These are phyloP conservation scores for Pleurotus eryngii DNA, from an alignment of 768 basidiomycete species.

Conservation along the genomic window DNA sequence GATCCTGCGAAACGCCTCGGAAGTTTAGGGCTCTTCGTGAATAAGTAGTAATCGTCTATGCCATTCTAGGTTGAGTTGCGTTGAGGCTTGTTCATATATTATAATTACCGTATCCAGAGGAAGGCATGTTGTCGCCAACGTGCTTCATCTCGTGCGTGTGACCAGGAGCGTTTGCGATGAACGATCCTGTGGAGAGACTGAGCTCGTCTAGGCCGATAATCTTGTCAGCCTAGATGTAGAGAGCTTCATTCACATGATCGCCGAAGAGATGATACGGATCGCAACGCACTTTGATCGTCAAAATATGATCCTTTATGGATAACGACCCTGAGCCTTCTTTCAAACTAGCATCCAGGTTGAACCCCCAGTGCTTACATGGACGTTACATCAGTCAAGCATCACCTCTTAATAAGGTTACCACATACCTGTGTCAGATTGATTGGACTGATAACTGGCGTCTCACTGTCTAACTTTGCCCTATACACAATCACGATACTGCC, in stretches of 20 bases:
- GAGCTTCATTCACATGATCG: too few species aligned
- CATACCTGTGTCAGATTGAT: slow-evolving; percentile 74
- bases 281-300: slow-evolving; percentile 36
- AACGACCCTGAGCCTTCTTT: slow-evolving; percentile 37
- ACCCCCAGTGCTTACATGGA: slow-evolving; percentile 67
- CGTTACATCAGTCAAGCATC: slow-evolving; percentile 1
- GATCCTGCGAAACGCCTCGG: slow-evolving; percentile 47
- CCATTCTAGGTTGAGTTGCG: background rate
- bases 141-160: slow-evolving; percentile 48
- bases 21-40: slow-evolving; percentile 35
- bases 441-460: slow-evolving; percentile 54
- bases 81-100: background rate
- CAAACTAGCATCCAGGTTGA: slow-evolving; percentile 74
- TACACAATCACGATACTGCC: slow-evolving; percentile 69
- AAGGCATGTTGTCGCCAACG: slow-evolving; percentile 58
- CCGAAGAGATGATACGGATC: too few species aligned
- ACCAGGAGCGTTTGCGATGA: slow-evolving; percentile 41
- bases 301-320: slow-evolving; percentile 46
- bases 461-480: slow-evolving; percentile 57
- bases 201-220: slow-evolving; percentile 49
- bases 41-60: slow-evolving; percentile 64
- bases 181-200: slow-evolving; percentile 50
- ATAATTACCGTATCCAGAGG: slow-evolving; percentile 52
- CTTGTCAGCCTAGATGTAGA: slow-evolving; percentile 41
- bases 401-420: background rate